Base-by-base conservation (phyloP, 371 early-diverging fungal species). In the Enteropsectra breve region DNA sequence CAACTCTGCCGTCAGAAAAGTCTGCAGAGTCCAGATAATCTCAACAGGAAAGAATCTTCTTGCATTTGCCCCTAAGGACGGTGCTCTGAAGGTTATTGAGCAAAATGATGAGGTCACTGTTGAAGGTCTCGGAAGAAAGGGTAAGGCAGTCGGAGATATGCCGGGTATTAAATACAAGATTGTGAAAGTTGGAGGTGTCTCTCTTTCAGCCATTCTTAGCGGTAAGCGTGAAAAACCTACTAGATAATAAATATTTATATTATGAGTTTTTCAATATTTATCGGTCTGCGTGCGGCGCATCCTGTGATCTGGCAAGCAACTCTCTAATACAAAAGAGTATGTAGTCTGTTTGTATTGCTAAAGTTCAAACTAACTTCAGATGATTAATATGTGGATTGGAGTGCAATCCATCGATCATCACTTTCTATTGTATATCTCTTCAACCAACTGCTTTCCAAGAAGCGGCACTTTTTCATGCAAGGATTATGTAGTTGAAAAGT, bases 91-190 rank as follows among this genome's bases (percentile, higher is more conserved):
- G 87, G 89, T 84, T 80, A 88, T 94, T 81, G 93, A 94, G 70
- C 90, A 88, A 72, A 95, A 95, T 85, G 85, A 84, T 71, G 69
- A 78, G 48, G 75, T 78, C 2, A 72, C 68, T 15, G 61, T 80
- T 28, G 73, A 76, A 68, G 81, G 79, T 54, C 76, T 79, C 62
- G 82, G 81, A 72, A 73, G 75, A 66, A 87, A 86, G 78, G 90
- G 90, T 60, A 86, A 85, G 76, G 87, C 93, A 29, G 68, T 70
- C 80, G 99, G 99, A 88, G 99, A 99, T 92, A 94, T 96, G 86
- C 99, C 99, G 77, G 99, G 99, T 89, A 91, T 97, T 78, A 90
- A 95, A 77, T 99, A 95, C 89, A 95, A 95, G 90, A 89, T 99
- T 75, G 91, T 93, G 83, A 97, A 96, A 86, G 97, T 99, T 73